These are phyloP conservation scores for Acmispon strigosus DNA, from an alignment of 306 rosid genomes.

Conservation along the genomic window DNA sequence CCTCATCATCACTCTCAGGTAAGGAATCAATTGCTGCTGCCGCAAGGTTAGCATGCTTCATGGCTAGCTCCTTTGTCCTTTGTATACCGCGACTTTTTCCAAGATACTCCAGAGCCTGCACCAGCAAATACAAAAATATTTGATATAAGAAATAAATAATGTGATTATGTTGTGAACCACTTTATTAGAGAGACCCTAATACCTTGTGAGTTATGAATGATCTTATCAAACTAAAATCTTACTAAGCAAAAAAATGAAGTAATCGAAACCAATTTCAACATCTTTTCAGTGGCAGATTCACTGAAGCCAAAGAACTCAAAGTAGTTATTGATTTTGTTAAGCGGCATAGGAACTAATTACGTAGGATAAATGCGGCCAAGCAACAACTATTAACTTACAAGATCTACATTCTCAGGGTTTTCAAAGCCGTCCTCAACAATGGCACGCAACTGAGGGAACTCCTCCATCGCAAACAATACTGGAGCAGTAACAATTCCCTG, in stretches of 20 bases:
- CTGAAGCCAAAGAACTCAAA: background rate
- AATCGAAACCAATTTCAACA: background rate
- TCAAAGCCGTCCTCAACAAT: conserved; percentile 71
- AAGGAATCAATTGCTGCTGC: conserved; percentile 85
- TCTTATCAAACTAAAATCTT: background rate
- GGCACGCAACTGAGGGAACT: conserved; percentile 74
- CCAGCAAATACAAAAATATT: conserved; percentile 2
- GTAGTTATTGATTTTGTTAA: background rate
- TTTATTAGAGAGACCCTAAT: background rate
- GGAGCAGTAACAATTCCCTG: conserved; percentile 97
- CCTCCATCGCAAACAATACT: conserved; percentile 90
- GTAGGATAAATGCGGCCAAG: conserved; percentile 13
- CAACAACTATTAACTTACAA: conserved; percentile 47
- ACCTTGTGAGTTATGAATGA: background rate
- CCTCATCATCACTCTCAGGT: conserved; percentile 57
- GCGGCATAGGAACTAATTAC: background rate
- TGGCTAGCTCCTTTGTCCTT: conserved; percentile 74
- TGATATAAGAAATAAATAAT: background rate
- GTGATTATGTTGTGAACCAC: background rate
- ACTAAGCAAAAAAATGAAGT: background rate
- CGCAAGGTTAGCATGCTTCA: conserved; percentile 76
- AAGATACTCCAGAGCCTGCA: conserved; percentile 83
- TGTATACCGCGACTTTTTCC: conserved; percentile 83
- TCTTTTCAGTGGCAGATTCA: background rate
- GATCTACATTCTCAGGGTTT: conserved; percentile 58